Percentiles rank a stretch among this genome's conserved stretches.
Conservation (phyloP, 163 green algal genomes). For the Prototheca cutis region DNA sequence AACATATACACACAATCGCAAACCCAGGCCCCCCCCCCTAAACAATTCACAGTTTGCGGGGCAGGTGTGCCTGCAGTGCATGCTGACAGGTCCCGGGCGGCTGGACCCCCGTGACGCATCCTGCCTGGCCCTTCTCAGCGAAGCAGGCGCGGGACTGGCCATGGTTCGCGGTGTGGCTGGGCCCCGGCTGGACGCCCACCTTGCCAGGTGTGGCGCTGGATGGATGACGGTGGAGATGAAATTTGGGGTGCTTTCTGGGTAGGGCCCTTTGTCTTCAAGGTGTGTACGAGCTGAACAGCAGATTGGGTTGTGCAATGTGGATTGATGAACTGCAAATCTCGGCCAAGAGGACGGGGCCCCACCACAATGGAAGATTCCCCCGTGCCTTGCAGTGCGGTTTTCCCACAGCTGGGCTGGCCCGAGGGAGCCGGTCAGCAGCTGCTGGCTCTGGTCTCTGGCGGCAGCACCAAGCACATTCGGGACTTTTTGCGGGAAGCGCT, state of each 20-base stretch:
- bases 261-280: too few species aligned
- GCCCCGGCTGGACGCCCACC: constrained; percentile 42
- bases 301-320: too few species aligned
- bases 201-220: constrained; percentile 22
- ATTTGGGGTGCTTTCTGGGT: too few species aligned
- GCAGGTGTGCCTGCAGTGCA: constrained; percentile 44
- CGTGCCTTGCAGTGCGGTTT: background rate
- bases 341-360: background rate
- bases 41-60: constrained; percentile 31
- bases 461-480: constrained; percentile 9
- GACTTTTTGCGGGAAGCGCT: constrained; percentile 21
- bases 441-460: constrained; percentile 8
- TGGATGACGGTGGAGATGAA: too few species aligned
- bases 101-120: constrained; percentile 63
- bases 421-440: constrained; percentile 14
- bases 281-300: too few species aligned
- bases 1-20: too few species aligned
- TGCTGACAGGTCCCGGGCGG: constrained; percentile 21
- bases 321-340: too few species aligned
- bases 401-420: constrained; percentile 21
- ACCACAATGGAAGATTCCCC: background rate
- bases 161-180: constrained; percentile 45
- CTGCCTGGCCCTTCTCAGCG: constrained; percentile 56
- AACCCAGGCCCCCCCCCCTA: background rate
- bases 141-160: constrained; percentile 46